Percentiles rank a stretch among this genome's conserved stretches.
Evolutionary conservation across 2,329 filamentous ascomycete genomes (phyloP).

Genomic region (Aspergillus floridensis): DNA sequence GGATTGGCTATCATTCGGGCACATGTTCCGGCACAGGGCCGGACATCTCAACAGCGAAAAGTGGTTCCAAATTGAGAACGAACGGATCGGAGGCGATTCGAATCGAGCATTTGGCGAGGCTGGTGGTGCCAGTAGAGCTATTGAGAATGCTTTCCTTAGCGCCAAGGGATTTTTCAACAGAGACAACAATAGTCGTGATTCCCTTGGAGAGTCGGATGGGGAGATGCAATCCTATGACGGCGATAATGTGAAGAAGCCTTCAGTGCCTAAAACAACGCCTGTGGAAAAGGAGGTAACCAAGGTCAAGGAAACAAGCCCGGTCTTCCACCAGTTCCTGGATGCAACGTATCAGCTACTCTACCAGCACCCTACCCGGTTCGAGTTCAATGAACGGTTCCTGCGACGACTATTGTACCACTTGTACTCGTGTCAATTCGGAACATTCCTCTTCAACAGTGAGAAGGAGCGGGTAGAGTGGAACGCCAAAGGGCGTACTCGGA

Average conservation of each 20-base stretch:
- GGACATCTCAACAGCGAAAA: constrained; percentile 87
- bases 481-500: constrained; percentile 70
- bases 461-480: constrained; percentile 74
- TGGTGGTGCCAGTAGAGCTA: constrained; percentile 62
- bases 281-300: constrained; percentile 66
- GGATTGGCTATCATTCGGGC: constrained; percentile 95
- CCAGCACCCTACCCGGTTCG: constrained; percentile 84
- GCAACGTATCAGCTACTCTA: constrained; percentile 85
- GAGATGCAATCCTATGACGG: constrained; percentile 51
- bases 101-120: constrained; percentile 41
- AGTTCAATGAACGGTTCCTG: constrained; percentile 94
- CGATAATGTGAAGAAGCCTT: constrained; percentile 42
- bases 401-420: constrained; percentile 86
- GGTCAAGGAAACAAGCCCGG: constrained; percentile 87
- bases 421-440: constrained; percentile 94
- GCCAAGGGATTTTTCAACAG: constrained; percentile 90
- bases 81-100: constrained; percentile 61
- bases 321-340: constrained; percentile 97
- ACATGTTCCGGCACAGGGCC: constrained; percentile 94
- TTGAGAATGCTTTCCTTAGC: constrained; percentile 80
- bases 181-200: constrained; percentile 65
- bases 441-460: constrained; percentile 93
- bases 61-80: constrained; percentile 87
- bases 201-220: constrained; percentile 60
- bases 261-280: constrained; percentile 31